A percentile compares a stretch with the other conserved stretches of the same genome.
Evolutionary conservation across 1,139 yeast species (phyloP).

Genomic region (Zhuliangozyma blackwelliae): DNA sequence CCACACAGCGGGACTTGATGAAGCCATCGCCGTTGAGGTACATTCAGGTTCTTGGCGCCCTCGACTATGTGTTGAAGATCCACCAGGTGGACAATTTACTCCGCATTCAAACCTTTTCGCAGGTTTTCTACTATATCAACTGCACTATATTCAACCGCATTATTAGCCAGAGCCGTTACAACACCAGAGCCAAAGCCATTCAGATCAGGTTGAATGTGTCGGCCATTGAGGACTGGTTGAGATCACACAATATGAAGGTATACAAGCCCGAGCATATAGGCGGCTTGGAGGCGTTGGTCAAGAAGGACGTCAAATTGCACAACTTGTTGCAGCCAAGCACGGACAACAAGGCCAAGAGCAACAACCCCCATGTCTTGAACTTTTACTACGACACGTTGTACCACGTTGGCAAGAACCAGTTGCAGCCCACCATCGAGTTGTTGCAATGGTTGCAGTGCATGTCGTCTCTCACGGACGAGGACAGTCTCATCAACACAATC

Average conservation of each 20-base stretch:
- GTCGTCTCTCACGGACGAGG: constrained; percentile 55
- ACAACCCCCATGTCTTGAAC: constrained; percentile 28
- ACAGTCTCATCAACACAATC: constrained; percentile 53
- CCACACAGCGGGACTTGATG: constrained; percentile 54
- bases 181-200: constrained; percentile 80
- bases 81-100: constrained; percentile 77
- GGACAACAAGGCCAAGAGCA: constrained; percentile 8
- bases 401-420: constrained; percentile 58
- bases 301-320: constrained; percentile 14
- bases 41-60: constrained; percentile 83
- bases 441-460: constrained; percentile 90
- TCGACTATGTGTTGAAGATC: constrained; percentile 77
- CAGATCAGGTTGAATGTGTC: constrained; percentile 86
- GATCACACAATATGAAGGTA: constrained; percentile 67
- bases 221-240: constrained; percentile 87
- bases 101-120: constrained; percentile 71
- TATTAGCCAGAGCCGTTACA: constrained; percentile 58
- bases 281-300: constrained; percentile 16
- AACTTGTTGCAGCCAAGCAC: constrained; percentile 16
- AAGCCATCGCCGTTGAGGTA: constrained; percentile 86
- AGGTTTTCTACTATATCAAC: constrained; percentile 76
- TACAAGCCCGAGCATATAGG: constrained; percentile 38
- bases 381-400: constrained; percentile 57
- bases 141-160: constrained; percentile 70
- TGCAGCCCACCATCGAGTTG: constrained; percentile 72